Conservation (phyloP, 2,329 filamentous ascomycete genomes). For the Calonectria crousiana region DNA sequence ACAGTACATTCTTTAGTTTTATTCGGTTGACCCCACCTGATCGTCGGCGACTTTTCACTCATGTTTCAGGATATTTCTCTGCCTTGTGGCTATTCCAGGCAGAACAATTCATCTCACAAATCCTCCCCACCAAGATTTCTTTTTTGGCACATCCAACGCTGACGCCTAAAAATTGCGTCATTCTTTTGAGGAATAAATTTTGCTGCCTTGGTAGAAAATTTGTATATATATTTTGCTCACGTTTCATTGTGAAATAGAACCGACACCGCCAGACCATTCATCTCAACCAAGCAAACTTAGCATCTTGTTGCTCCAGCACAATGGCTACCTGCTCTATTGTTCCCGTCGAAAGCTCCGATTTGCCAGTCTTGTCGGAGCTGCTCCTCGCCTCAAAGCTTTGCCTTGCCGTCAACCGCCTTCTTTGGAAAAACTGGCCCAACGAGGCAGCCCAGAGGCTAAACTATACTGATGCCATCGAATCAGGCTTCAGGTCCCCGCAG, state of each 20-base stretch:
- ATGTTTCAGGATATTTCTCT: neutral
- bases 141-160: neutral
- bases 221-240: neutral
- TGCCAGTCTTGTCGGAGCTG: slow-evolving; percentile 3
- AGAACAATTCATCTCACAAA: neutral
- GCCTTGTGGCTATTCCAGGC: neutral
- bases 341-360: slow-evolving; percentile 5
- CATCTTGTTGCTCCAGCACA: neutral
- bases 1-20: no score
- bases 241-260: neutral
- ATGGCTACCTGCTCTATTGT: neutral
- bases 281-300: neutral
- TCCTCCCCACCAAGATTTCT: neutral
- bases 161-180: neutral
- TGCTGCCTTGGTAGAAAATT: neutral
- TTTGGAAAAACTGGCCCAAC: slow-evolving; percentile 25
- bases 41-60: neutral
- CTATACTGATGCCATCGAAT: neutral
- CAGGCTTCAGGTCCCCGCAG: neutral
- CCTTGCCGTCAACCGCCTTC: slow-evolving; percentile 21
- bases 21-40: no score
- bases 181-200: neutral
- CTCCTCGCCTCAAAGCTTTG: slow-evolving; percentile 16
- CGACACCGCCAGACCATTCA: neutral
- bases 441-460: slow-evolving; percentile 2